Evolutionary conservation across 1,284 basidiomycete species (phyloP), one percentile per base, ranked within the genome.

Genomic region (Cutaneotrichosporon mucoides): DNA sequence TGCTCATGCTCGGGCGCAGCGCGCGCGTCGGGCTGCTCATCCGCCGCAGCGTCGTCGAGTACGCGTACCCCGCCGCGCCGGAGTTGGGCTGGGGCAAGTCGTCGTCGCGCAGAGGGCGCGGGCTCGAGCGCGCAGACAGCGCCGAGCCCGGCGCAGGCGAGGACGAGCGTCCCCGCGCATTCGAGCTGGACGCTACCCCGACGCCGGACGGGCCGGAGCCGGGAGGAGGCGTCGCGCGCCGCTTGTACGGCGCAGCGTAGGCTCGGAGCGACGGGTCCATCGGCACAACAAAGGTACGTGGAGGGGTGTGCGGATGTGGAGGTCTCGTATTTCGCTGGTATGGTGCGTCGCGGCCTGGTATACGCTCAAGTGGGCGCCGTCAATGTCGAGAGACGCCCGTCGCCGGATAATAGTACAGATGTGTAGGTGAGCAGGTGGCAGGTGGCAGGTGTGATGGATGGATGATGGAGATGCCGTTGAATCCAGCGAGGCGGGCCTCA

Each of bases 41-140:
- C 62, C 89, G 75, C 54, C 89, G 77, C 33, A 92, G 80, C 0
- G 87, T 89, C 0, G 89, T 91, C 65, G 87, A 89, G 77, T 90
- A 91, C 2, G 88, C 86, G 69, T 91, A 92, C 16, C 64, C 63
- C 5, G 48, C 40, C 35, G 16, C 16, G 24, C 24, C 24, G 24
- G 24, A 24, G 24, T 24, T 24, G 24, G 24, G 24, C 24, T 24
- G 24, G 24, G 24, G 24, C 24, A 24, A 24, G 24, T 24, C 24
- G 24, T 10, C 33, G 8, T 24, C 45, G 46, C 5, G 44, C 24
- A 24, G 24, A 10, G 50, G 36, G 6, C 36, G 49, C 5, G 49
- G 49, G 4, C 36, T 38, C 9, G 10, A 9, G 38, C 36, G 38
- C 49, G 35, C n/a, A 4, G 45, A 37, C 56, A 53, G 51, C 34